phyloP scores from a whole-genome alignment of 2,329 filamentous ascomycete genomes.

The Fusarium mangiferae region DNA sequence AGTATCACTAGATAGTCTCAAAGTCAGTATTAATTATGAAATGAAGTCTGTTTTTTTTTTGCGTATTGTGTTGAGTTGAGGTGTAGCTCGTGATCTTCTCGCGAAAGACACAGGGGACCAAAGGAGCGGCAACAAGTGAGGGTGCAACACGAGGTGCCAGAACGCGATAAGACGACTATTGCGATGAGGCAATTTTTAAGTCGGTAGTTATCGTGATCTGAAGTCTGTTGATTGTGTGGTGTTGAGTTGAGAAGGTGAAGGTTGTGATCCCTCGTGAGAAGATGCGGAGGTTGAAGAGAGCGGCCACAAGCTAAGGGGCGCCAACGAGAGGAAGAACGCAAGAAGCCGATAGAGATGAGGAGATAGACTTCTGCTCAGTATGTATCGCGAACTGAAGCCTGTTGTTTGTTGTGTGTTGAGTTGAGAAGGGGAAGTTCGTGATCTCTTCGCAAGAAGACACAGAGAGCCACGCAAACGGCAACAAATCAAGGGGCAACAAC shows the following conservation, averaged over 20 bases:
- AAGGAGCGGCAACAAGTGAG: not conserved
- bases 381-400: not conserved
- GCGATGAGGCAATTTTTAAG: rapidly evolving
- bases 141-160: not conserved
- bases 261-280: not conserved
- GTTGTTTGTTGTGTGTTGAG: not conserved
- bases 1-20: not conserved
- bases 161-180: not conserved
- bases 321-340: not conserved
- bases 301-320: not conserved
- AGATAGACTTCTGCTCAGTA: not conserved
- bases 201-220: not conserved
- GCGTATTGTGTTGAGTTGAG: not conserved
- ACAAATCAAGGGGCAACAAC: not conserved
- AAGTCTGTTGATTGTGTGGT: not conserved
- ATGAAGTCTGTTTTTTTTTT: not conserved
- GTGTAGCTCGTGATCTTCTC: slow-evolving; percentile 1
- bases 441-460: not conserved
- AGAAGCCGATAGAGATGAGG: not conserved
- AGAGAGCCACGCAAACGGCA: not conserved
- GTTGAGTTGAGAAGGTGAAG: not conserved
- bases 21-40: not conserved
- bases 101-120: not conserved
- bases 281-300: not conserved
- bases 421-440: not conserved